These are phyloP conservation scores for Teunomyces gatunensis DNA, from an alignment of 805 yeast species.

Conservation along the genomic window DNA sequence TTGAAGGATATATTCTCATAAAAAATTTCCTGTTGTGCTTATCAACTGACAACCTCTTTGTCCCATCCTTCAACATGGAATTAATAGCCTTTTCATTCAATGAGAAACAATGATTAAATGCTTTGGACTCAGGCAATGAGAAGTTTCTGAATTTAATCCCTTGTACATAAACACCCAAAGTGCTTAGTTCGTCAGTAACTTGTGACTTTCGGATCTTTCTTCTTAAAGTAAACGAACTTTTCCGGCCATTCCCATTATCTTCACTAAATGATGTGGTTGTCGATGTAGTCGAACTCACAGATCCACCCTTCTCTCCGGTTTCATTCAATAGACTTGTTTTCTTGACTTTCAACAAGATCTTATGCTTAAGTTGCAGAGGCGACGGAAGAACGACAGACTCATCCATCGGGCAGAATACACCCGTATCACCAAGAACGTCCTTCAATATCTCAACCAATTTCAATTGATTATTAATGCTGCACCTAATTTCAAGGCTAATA, in stretches of 20 bases:
- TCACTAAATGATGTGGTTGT: constrained; percentile 44
- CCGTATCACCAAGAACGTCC: constrained; percentile 56
- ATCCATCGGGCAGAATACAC: constrained; percentile 44
- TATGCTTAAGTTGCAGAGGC: constrained; percentile 69
- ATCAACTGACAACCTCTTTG: constrained; percentile 52
- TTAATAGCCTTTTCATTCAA: constrained; percentile 72
- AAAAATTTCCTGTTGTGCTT: constrained; percentile 76
- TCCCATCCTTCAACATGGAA: constrained; percentile 60
- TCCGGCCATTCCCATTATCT: constrained; percentile 23
- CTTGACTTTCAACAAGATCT: constrained; percentile 76
- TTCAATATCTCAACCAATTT: constrained; percentile 52
- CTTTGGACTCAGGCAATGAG: constrained; percentile 81
- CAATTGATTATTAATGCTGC: constrained; percentile 66
- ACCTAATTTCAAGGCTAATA: constrained; percentile 80
- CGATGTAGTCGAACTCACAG: constrained; percentile 27
- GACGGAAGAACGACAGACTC: constrained; percentile 47
- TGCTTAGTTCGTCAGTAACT: constrained; percentile 46
- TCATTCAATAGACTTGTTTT: constrained; percentile 35
- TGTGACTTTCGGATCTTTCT: constrained; percentile 21
- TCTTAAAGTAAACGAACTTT: constrained; percentile 19
- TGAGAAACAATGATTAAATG: constrained; percentile 80
- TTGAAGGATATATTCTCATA: constrained; percentile 87
- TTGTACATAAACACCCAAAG: constrained; percentile 66
- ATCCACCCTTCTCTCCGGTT: constrained; percentile 17
- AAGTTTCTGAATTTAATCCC: constrained; percentile 81